Evolutionary conservation across 164 flowering plant species (phyloP), one percentile per base, ranked within the genome.

Genomic region (Stephania yunnanensis): DNA sequence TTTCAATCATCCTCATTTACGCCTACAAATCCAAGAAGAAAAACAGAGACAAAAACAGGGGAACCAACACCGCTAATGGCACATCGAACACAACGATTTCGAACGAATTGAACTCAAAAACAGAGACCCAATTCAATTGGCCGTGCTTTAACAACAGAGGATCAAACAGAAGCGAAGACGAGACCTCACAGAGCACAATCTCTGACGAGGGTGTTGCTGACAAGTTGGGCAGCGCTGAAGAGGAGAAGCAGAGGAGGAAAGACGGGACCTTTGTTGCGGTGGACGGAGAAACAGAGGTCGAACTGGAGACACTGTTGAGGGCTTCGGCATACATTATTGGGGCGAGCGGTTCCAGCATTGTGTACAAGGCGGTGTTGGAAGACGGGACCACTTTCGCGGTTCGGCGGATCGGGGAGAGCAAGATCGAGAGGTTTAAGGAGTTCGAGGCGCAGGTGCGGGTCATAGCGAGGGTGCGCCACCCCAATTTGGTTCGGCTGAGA

Each of bases 271-370:
- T 92, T n/a, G 95, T 92, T 55, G 87, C 90, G 67, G 84, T 92
- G 0, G 95, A 91, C 50, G 94, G 96, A 2, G 97, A 87, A 46
- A 78, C 87, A 68, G 86, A 87, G 83, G 83, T 96, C 0, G 99
- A 96, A 77, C 77, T 94, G 9, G 99, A 94, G 81, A 86, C 90
- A 0, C 81, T 96, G 75, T 84, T 96, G 0, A 94, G 90, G 77
- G 98, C 98, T 2, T 92, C 98, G 30, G 99, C 99, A 6, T 96
- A 91, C 65, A 92, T 94, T 4, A 76, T 96, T 29, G 99, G 99
- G 0, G 97, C 97, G 15, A 87, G 88, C 9, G 97, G 97, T 17
- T 83, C 94, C 13, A 92, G 97, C 80, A 96, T 96, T 61, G 86
- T 94, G 82, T 96, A 96, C 87, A 96, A 91, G 80, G 99, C 98